These are phyloP conservation scores for Beauveria brongniartii DNA, from an alignment of 2,329 filamentous ascomycete species.

Conservation along the genomic window DNA sequence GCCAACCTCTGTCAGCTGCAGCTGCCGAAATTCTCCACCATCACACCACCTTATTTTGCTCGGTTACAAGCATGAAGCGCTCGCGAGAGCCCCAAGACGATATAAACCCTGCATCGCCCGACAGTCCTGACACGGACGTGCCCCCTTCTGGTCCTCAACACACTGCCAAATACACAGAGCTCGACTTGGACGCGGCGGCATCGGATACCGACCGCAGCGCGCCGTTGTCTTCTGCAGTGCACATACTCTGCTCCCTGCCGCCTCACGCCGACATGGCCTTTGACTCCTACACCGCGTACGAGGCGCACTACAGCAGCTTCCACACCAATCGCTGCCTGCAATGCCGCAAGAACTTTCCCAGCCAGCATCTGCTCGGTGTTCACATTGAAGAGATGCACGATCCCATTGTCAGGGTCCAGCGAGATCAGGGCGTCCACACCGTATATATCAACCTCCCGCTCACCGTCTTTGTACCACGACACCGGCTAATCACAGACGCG, in stretches of 20 bases:
- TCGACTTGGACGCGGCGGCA: conserved; percentile 38
- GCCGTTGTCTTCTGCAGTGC: conserved; percentile 22
- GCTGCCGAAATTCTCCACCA: background rate
- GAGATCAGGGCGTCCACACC: conserved; percentile 78
- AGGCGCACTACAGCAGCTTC: conserved; percentile 72
- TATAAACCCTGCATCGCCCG: conserved; percentile 23
- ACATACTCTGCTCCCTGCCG: conserved; percentile 74
- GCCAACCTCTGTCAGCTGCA: background rate
- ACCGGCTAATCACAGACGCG: background rate
- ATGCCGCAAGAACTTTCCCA: conserved; percentile 83
- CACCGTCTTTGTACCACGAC: background rate
- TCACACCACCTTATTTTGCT: background rate
- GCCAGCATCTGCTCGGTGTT: conserved; percentile 66
- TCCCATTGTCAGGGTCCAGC: conserved; percentile 61
- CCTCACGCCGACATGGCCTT: conserved; percentile 72
- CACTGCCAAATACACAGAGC: conserved; percentile 48
- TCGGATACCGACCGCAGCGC: conserved; percentile 26
- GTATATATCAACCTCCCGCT: conserved; percentile 38
- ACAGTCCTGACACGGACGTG: conserved; percentile 5
- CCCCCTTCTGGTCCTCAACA: conserved; percentile 20
- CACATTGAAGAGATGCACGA: conserved; percentile 94
- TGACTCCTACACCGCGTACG: conserved; percentile 68
- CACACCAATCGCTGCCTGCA: conserved; percentile 81
- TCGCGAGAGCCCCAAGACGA: conserved; percentile 51
- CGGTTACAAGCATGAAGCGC: conserved; percentile 46